Evolutionary conservation across 371 early-diverging fungal species (phyloP), one percentile per base, ranked within the genome.

Genomic region (Apophysomyces elegans): DNA sequence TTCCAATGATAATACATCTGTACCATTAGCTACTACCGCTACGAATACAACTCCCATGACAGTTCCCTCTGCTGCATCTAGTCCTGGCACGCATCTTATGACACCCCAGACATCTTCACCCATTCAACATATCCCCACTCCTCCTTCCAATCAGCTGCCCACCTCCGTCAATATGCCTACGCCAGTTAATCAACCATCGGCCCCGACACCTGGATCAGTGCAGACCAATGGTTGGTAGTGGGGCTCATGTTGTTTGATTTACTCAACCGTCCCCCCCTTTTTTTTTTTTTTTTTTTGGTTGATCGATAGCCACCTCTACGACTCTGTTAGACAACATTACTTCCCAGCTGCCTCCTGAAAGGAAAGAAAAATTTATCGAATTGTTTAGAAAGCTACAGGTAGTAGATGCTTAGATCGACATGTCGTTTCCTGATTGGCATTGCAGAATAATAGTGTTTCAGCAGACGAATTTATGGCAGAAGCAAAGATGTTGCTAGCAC

Each of bases 351-450:
- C 68, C 78, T 7, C 74, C 74, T 14, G 80, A 80, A 35, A 64
- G 77, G 35, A 73, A 71, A 69, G 74, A 72, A 32, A 65, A 67
- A 64, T 80, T 80, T 35, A 71, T 75, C 56, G 73, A 68, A 14
- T 44, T 80, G 12, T 80, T 80, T 57, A 63, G 69, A 56, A 58
- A 80, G 50, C 47, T 80, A 45, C 80, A 80, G 66, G 80, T 76
- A 69, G 45, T 16, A 41, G 1, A 18, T 16, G 35, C 18, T 56
- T 14, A 14, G 7, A 5, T 26, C 32, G 32, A 26, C 2, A 26
- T 26, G 32, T 26, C 32, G 32, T 26, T 26, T 56, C 26, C 35
- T 47, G 18, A 57, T 21, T 37, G 11, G 7, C 37, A 47, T 37
- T 13, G 45, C 47, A 78, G 73, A 71, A 62, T 16, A 73, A 77